Conservation (phyloP, 1,284 basidiomycete genomes). For the Puccinia novopanici region DNA sequence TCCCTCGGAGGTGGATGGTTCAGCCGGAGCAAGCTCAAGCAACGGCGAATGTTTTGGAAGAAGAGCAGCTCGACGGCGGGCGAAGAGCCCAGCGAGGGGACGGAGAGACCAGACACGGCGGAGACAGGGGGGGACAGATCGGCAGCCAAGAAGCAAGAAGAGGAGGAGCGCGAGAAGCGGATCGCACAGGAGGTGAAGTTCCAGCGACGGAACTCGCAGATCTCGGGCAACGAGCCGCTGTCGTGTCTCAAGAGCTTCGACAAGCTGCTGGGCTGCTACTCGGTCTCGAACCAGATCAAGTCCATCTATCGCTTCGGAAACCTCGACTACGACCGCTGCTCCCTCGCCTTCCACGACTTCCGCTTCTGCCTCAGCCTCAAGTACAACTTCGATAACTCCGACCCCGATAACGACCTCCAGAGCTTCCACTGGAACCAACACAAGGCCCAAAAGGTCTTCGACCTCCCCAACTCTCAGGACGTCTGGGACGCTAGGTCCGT, state of each 20-base stretch:
- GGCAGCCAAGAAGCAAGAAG: background rate
- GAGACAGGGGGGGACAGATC: too few species aligned
- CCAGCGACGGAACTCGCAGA: constrained; percentile 30
- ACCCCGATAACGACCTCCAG: constrained; percentile 13
- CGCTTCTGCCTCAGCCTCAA: constrained; percentile 44
- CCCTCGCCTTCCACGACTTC: constrained; percentile 23
- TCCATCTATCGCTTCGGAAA: constrained; percentile 47
- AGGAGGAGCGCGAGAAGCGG: background rate
- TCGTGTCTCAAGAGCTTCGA: constrained; percentile 43
- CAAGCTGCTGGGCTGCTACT: constrained; percentile 40
- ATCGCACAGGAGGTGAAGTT: constrained; percentile 20
- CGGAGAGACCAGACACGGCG: too few species aligned
- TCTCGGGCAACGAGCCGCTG: constrained; percentile 48
- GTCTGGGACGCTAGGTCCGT: constrained; percentile 44
- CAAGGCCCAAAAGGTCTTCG: constrained; percentile 45
- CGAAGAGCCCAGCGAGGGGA: too few species aligned
- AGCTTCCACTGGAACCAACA: constrained; percentile 26
- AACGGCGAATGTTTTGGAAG: too few species aligned
- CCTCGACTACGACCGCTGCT: constrained; percentile 28
- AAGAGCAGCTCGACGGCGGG: too few species aligned
- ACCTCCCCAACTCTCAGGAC: constrained; percentile 42
- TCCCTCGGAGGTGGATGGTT: too few species aligned
- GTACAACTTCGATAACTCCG: constrained; percentile 18
- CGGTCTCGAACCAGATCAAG: constrained; percentile 46
- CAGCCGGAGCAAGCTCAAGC: too few species aligned